phyloP scores from a whole-genome alignment of 495 filamentous ascomycete genomes.

The Annulohypoxylon maeteangense region DNA sequence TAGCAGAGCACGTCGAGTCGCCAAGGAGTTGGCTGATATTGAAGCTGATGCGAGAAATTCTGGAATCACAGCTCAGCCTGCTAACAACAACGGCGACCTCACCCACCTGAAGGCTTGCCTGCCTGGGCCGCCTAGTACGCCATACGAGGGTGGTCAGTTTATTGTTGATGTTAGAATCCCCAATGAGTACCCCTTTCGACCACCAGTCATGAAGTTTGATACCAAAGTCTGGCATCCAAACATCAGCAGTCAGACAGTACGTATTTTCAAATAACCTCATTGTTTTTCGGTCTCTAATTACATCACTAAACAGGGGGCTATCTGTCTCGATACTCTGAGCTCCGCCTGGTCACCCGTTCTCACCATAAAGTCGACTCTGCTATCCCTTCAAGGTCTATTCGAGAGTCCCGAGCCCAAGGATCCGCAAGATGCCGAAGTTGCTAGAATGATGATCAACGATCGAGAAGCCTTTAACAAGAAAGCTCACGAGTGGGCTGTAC shows the following conservation, averaged over 20 bases:
- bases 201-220: slow-evolving; percentile 90
- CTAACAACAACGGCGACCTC: slow-evolving; percentile 74
- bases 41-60: slow-evolving; percentile 74
- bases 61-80: slow-evolving; percentile 74
- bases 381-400: slow-evolving; percentile 92
- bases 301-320: slow-evolving; percentile 76
- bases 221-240: slow-evolving; percentile 99
- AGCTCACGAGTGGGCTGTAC: slow-evolving; percentile 89
- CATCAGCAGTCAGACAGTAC: slow-evolving; percentile 91
- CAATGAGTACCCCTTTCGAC: slow-evolving; percentile 90
- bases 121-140: slow-evolving; percentile 88
- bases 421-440: slow-evolving; percentile 96
- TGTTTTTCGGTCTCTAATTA: not conserved
- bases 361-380: slow-evolving; percentile 93
- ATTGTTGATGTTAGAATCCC: slow-evolving; percentile 88
- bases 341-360: slow-evolving; percentile 93
- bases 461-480: slow-evolving; percentile 82
- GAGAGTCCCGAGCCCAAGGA: slow-evolving; percentile 95
- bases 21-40: slow-evolving; percentile 93
- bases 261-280: slow-evolving; percentile 42
- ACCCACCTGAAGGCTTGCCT: slow-evolving; percentile 88
- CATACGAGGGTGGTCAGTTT: slow-evolving; percentile 90
- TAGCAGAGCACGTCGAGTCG: slow-evolving; percentile 82
- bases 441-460: slow-evolving; percentile 83
- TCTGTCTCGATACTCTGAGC: slow-evolving; percentile 94